A percentile compares a stretch with the other conserved stretches of the same genome.
phyloP scores from a whole-genome alignment of 805 yeast species.

The Metschnikowia koreensis region DNA sequence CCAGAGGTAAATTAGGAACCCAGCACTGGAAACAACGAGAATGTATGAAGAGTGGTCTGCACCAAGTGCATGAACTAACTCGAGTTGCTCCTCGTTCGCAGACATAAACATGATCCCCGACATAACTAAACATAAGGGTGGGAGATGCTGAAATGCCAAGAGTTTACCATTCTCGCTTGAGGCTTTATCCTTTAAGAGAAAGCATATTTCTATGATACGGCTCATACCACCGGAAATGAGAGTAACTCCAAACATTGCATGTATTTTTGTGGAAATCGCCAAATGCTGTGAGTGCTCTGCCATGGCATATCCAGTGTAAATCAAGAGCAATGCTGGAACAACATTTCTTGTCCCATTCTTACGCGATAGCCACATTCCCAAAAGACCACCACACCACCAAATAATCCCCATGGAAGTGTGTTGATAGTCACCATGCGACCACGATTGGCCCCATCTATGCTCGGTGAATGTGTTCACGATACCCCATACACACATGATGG shows the following conservation, averaged over 20 bases:
- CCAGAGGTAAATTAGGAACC: constrained; percentile 70
- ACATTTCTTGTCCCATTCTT: constrained; percentile 43
- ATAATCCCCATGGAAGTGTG: constrained; percentile 95
- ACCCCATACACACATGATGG: constrained; percentile 85
- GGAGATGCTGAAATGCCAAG: constrained; percentile 76
- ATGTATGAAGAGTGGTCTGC: constrained; percentile 86
- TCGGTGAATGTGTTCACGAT: constrained; percentile 93
- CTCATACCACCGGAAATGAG: constrained; percentile 75
- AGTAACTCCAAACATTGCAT: constrained; percentile 78
- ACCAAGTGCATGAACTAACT: constrained; percentile 64
- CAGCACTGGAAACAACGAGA: constrained; percentile 66
- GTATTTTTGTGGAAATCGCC: constrained; percentile 80
- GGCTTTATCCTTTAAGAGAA: constrained; percentile 65
- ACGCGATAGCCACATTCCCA: constrained; percentile 76
- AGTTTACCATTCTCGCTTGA: constrained; percentile 43
- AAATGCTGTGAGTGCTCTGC: constrained; percentile 80
- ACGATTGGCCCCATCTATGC: constrained; percentile 92
- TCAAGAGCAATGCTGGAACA: constrained; percentile 76
- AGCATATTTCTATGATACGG: constrained; percentile 76
- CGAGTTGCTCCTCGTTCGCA: constrained; percentile 87
- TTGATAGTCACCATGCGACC: constrained; percentile 93
- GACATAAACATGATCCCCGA: constrained; percentile 86
- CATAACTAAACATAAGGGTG: constrained; percentile 76
- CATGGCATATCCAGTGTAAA: constrained; percentile 95
- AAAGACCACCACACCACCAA: constrained; percentile 93